Conservation (phyloP, 441 rosid genomes). For the Oxalis stricta region DNA sequence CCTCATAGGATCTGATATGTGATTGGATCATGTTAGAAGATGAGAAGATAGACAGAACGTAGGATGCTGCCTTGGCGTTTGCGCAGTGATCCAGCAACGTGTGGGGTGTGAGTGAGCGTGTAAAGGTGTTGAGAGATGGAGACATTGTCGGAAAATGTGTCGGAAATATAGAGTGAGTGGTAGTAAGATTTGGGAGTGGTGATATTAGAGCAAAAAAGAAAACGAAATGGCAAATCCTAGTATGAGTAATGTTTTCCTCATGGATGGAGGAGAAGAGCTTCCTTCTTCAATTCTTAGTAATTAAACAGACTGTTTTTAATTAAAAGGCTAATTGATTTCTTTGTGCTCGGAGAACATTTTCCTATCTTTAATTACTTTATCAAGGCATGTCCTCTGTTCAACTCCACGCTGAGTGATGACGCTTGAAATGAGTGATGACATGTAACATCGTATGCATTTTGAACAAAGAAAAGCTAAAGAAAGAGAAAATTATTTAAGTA, state of each 20-base stretch:
- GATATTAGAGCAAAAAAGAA: slow-evolving; percentile 15
- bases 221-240: slow-evolving; percentile 26
- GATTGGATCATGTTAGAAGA: slow-evolving; percentile 32
- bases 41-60: slow-evolving; percentile 31
- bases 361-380: too few relatives aligned
- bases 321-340: too few relatives aligned
- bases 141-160: slow-evolving; percentile 42
- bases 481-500: too few relatives aligned
- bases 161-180: slow-evolving; percentile 45
- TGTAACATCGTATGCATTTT: too few relatives aligned
- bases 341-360: too few relatives aligned
- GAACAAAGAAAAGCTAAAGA: too few relatives aligned
- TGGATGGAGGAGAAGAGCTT: too few relatives aligned
- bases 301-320: too few relatives aligned
- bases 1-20: slow-evolving; percentile 34
- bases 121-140: slow-evolving; percentile 48
- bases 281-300: too few relatives aligned
- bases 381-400: too few relatives aligned
- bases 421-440: too few relatives aligned
- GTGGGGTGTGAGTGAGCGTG: slow-evolving; percentile 69
- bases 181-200: slow-evolving; percentile 37
- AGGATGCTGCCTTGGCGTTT: slow-evolving; percentile 54
- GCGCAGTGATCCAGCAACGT: slow-evolving; percentile 62
- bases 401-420: too few relatives aligned
- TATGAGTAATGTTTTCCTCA: slow-evolving; percentile 21